Evolutionary conservation across 228 moss, liverwort and hornwort species (phyloP).

Genomic region (Sphagnum magellanicum): DNA sequence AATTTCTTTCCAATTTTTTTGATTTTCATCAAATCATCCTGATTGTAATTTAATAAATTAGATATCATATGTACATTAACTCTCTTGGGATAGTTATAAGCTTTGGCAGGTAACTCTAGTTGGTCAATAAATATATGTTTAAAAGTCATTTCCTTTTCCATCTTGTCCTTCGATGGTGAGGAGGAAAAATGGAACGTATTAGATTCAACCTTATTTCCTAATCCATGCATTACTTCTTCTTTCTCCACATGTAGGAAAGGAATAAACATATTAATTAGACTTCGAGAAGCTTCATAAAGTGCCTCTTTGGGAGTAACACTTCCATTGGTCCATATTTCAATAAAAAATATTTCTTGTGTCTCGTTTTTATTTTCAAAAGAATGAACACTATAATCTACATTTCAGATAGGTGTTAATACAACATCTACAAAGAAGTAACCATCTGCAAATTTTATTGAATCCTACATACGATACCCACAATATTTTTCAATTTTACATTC

Average conservation of each 20-base stretch:
- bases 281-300: not conserved
- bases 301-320: not conserved
- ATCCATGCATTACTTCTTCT: conserved; percentile 16
- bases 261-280: not conserved
- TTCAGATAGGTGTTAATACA: conserved; percentile 46
- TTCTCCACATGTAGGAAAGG: conserved; percentile 27
- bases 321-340: conserved; percentile 31
- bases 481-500: conserved; percentile 31
- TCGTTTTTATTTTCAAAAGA: conserved; percentile 40
- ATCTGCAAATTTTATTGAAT: conserved; percentile 22
- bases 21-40: conserved; percentile 50
- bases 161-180: conserved; percentile 25
- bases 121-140: conserved; percentile 46
- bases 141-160: conserved; percentile 34
- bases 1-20: conserved; percentile 55
- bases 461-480: conserved; percentile 25
- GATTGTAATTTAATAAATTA: conserved; percentile 38
- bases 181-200: conserved; percentile 29
- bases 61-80: conserved; percentile 49
- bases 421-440: conserved; percentile 30
- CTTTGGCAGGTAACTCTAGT: conserved; percentile 46
- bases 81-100: conserved; percentile 55
- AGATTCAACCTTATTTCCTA: conserved; percentile 20
- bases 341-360: conserved; percentile 34
- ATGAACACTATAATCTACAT: conserved; percentile 41